These are phyloP conservation scores for Fraxinus floribunda DNA, from an alignment of 305 asterid genomes.

Conservation along the genomic window DNA sequence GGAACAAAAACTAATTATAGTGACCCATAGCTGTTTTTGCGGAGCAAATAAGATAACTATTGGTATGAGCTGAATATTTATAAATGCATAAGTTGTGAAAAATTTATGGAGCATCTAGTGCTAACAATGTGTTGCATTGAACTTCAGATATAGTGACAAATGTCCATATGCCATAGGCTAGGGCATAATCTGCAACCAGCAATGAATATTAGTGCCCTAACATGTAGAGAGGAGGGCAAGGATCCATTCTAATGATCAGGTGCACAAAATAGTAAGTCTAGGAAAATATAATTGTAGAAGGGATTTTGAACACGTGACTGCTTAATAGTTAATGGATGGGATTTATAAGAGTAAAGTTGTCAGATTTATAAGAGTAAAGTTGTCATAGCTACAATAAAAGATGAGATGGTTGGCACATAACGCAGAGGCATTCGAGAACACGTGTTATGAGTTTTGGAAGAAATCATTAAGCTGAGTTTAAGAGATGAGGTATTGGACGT, in stretches of 20 bases:
- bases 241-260: background rate
- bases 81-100: background rate
- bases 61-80: background rate
- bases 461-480: background rate
- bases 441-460: background rate
- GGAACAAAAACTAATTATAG: background rate
- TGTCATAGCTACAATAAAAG: background rate
- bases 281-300: background rate
- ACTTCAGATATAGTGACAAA: background rate
- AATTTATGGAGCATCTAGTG: background rate
- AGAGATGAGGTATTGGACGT: background rate
- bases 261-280: background rate
- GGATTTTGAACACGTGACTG: background rate
- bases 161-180: background rate
- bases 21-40: background rate
- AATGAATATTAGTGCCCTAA: background rate
- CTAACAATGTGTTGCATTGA: background rate
- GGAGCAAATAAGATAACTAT: background rate
- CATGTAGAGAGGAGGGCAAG: background rate
- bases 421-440: background rate
- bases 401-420: background rate
- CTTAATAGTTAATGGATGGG: background rate
- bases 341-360: background rate
- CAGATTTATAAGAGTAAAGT: background rate
- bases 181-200: background rate